Conservation (phyloP, 495 filamentous ascomycete genomes). For the Lepidopterella palustris region DNA sequence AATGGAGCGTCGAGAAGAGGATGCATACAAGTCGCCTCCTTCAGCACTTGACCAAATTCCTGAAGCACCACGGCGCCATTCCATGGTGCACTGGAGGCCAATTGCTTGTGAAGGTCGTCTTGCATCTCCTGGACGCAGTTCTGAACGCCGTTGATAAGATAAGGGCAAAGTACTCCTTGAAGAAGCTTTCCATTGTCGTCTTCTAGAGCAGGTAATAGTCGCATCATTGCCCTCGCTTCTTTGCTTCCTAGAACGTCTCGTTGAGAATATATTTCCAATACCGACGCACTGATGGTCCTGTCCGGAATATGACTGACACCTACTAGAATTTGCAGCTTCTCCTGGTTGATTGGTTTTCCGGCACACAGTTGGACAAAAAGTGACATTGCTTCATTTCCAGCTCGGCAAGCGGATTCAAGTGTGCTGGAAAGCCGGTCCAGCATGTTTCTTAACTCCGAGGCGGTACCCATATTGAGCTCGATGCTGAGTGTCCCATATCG, state of each 20-base stretch:
- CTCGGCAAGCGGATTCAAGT: slow-evolving; percentile 7
- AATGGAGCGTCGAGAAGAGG: not conserved
- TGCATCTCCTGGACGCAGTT: not conserved
- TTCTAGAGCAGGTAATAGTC: not conserved
- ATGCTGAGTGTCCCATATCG: slow-evolving; percentile 10
- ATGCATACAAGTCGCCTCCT: not conserved
- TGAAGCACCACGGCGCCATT: not conserved
- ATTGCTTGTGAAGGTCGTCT: not conserved
- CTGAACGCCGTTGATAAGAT: not conserved
- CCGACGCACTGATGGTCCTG: not conserved
- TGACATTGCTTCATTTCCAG: not conserved
- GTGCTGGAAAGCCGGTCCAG: not conserved
- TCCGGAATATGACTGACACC: slow-evolving; percentile 11
- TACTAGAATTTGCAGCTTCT: slow-evolving; percentile 13
- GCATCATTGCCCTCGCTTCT: not conserved
- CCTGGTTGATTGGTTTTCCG: slow-evolving; percentile 7
- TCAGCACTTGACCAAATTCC: not conserved
- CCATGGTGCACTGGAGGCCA: not conserved
- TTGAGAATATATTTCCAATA: not conserved
- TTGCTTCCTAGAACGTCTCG: not conserved
- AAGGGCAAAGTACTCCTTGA: not conserved
- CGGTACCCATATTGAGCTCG: slow-evolving; percentile 9
- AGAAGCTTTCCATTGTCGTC: not conserved
- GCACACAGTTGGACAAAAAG: slow-evolving; percentile 20
- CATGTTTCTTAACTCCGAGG: slow-evolving; percentile 10